Base-by-base conservation (phyloP, 2,329 filamentous ascomycete species). In the Aspergillus sp. region DNA sequence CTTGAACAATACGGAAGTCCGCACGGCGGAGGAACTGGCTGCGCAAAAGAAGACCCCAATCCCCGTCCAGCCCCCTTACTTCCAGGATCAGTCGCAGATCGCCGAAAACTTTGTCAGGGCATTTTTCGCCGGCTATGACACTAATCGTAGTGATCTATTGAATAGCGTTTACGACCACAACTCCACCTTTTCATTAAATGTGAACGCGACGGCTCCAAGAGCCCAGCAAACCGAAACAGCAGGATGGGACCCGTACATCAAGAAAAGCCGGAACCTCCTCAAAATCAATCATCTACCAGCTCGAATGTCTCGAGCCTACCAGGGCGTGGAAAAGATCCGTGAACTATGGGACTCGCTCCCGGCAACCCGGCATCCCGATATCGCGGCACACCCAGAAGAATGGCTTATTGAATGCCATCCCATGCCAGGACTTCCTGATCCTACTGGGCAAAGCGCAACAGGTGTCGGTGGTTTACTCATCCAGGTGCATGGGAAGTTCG, bases 381-480 rank as follows among this genome's bases (percentile, higher is more conserved):
- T 94, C 53, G 73, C 77, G 43, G 70, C 78, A 1, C 80, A 88
- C 42, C 70, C 83, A 10, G 75, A 80, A 60, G 86, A 90, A 58
- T 95, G 89, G 76, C 80, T 89, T 45, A 82, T 95, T 62, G 89
- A 95, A 67, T 90, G 88, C 56, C 84, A 89, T 58, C 79, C 85
- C 13, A 74, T 90, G 30, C 80, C 84, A 1, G 83, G 84, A 30
- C 76, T 94, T 20, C 78, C 79, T 2, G 88, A 94, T 57, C 83
- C 83, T 2, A 78, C 77, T 10, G 82, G 83, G 1, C 69, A 84
- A 53, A 84, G 76, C 51, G 64, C 71, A 1, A 71, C 73, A 17
- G 88, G 87, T 4, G 87, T 91, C 17, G 86, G 87, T 53, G 88
- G 89, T 6, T 79, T 94, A 54, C 78, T 88, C 44, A 80, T 94